phyloP scores from a whole-genome alignment of 1,284 basidiomycete species.

The Ganoderma leucocontextum region DNA sequence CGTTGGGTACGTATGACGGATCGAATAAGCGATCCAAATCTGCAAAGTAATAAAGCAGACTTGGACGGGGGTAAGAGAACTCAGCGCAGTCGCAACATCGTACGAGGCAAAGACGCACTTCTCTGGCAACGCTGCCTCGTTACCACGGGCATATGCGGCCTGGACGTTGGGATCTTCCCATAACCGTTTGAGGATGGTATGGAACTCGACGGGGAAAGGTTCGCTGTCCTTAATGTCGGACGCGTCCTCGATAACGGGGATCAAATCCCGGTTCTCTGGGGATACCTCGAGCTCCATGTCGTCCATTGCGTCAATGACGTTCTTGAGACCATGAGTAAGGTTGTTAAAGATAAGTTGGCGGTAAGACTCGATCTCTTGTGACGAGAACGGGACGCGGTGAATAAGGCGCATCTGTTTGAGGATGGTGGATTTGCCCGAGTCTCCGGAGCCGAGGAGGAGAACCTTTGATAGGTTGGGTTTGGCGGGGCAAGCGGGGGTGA shows the following conservation, averaged over 20 bases:
- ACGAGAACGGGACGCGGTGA: constrained; percentile 79
- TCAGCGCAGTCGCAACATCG: constrained; percentile 14
- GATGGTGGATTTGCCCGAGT: constrained; percentile 93
- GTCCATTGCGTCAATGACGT: constrained; percentile 88
- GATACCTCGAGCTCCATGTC: constrained; percentile 83
- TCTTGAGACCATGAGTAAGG: constrained; percentile 84
- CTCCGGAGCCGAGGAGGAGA: constrained; percentile 92
- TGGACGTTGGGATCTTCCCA: constrained; percentile 86
- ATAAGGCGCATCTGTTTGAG: constrained; percentile 95
- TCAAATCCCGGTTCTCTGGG: constrained; percentile 60
- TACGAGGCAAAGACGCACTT: constrained; percentile 61
- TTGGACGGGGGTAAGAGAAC: constrained; percentile 37
- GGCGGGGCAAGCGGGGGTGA: constrained; percentile 15
- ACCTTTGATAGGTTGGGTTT: constrained; percentile 54
- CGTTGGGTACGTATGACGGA: constrained; percentile 73
- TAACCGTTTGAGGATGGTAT: constrained; percentile 71
- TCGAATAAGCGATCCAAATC: constrained; percentile 85
- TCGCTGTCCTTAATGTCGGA: constrained; percentile 83
- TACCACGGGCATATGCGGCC: constrained; percentile 76
- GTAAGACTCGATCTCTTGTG: constrained; percentile 80
- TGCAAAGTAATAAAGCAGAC: constrained; percentile 78
- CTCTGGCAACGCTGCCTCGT: constrained; percentile 89
- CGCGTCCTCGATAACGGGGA: constrained; percentile 74
- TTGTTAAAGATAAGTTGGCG: constrained; percentile 94
- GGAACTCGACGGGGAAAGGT: constrained; percentile 73